Base-by-base conservation (phyloP, 2,329 filamentous ascomycete genomes). In the Ambrosiella cleistominuta region DNA sequence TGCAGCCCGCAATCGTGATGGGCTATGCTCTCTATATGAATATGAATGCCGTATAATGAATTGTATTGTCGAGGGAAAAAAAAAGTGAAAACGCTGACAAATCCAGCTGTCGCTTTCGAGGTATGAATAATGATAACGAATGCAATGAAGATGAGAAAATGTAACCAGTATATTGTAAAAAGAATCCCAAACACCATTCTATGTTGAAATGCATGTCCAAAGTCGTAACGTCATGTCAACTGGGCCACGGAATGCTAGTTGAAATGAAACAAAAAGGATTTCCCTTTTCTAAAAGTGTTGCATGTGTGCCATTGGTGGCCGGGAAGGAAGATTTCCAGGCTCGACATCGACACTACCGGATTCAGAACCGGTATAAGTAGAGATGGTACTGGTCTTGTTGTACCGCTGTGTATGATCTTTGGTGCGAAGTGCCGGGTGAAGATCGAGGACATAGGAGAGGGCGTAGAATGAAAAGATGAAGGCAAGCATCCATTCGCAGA, bases 381-480 rank as follows among this genome's bases (percentile, higher is more conserved):
- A 37, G 4, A 54, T 12, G 52, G 17, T 36, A 8, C n/a, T 54
- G 19, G 19, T 40, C 37, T 54, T 54, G 12, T 40, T 9, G 13
- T 54, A 44, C 19, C 52, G 52, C 4, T 38, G 52, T 12, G 37
- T 19, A 9, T n/a, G 52, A 42, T 54, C 52, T 62, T 77, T 80
- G 9, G 81, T 85, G 62, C 78, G 74, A 1, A 85, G 74, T 9
- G 88, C 87, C 0, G 93, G 93, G 62, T 86, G 76, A 54, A 98
- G 80, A 71, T 98, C 91, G 67, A 96, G 76, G 66, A 85, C 78
- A 74, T 95, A 97, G 61, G 85, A 88, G 62, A 91, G 78, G 61
- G 94, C 76, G 71, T 95, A 97, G 66, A 90, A 85, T 57, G 86
- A 87, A 72, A 90, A 96, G 66, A 95, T 75, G 66, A 95, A 82